Percentiles rank a stretch among this genome's conserved stretches.
phyloP scores from a whole-genome alignment of 768 basidiomycete species.

The Russula lepida region DNA sequence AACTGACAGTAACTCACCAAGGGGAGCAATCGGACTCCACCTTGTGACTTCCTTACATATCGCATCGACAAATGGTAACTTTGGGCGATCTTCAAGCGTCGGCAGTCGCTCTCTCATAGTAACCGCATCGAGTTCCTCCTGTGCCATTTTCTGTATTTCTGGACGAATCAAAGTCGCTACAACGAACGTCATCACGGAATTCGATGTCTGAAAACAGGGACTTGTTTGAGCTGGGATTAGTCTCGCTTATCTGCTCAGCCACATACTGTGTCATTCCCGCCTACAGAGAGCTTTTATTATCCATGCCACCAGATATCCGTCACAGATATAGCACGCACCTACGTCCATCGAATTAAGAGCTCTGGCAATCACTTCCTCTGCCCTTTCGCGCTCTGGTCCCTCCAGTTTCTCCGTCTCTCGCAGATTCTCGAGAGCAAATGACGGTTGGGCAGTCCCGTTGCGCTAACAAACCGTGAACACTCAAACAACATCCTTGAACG shows the following conservation, averaged over 20 bases:
- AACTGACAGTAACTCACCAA: not conserved
- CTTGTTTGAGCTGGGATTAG: not conserved
- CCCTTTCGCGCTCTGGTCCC: not conserved
- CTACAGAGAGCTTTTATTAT: not conserved
- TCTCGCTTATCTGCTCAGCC: not conserved
- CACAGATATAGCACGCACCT: not conserved
- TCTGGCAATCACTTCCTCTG: not conserved
- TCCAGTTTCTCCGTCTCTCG: not conserved
- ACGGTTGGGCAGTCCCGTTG: not conserved
- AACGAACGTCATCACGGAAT: not conserved
- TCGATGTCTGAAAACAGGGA: not conserved
- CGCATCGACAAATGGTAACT: not conserved
- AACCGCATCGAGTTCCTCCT: not conserved
- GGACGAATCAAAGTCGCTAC: not conserved
- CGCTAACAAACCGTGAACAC: not conserved
- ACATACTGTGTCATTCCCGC: not conserved
- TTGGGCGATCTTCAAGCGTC: not conserved
- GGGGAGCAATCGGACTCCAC: slow-evolving; percentile 9
- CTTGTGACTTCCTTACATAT: slow-evolving; percentile 1
- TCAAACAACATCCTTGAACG: not conserved
- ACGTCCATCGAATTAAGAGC: not conserved
- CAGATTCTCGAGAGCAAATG: not conserved
- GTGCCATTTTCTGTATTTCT: not conserved
- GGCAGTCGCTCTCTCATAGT: not conserved
- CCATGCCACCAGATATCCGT: no score